A percentile compares a stretch with the other conserved stretches of the same genome.
These are phyloP conservation scores for Lodderomyces elongisporus DNA, from an alignment of 1,139 yeast species.

Conservation along the genomic window DNA sequence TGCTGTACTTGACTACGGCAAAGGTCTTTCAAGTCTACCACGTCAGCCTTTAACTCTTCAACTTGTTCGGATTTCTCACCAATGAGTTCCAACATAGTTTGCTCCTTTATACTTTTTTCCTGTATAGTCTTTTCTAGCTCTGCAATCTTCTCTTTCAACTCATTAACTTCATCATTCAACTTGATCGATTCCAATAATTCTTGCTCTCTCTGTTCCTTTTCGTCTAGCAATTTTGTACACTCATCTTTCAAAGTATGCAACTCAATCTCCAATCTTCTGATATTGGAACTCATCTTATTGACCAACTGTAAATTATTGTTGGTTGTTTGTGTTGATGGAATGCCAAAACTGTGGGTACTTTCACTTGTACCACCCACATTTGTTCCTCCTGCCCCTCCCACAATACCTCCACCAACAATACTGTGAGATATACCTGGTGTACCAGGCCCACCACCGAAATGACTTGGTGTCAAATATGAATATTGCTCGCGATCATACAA, in stretches of 20 bases:
- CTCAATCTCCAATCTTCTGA: constrained; percentile 78
- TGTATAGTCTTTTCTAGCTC: constrained; percentile 33
- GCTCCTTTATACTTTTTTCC: constrained; percentile 40
- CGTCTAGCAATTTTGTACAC: constrained; percentile 45
- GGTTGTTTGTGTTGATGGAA: constrained; percentile 8
- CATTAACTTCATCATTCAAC: constrained; percentile 46
- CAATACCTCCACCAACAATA: not conserved
- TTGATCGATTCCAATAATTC: constrained; percentile 48
- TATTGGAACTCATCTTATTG: constrained; percentile 67
- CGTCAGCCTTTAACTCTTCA: constrained; percentile 83
- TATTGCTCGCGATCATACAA: constrained; percentile 9
- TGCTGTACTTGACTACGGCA: constrained; percentile 82
- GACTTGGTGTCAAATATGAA: constrained; percentile 5
- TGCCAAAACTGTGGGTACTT: constrained; percentile 5
- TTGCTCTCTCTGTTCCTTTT: constrained; percentile 63
- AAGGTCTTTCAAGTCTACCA: constrained; percentile 78
- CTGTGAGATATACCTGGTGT: constrained; percentile 2
- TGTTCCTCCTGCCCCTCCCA: constrained; percentile 5
- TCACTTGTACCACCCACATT: not conserved
- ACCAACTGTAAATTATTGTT: constrained; percentile 51
- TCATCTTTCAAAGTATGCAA: constrained; percentile 62
- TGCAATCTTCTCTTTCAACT: constrained; percentile 30
- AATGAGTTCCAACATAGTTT: constrained; percentile 64
- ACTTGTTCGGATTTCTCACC: constrained; percentile 89
- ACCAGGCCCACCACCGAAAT: constrained; percentile 1